phyloP scores from a whole-genome alignment of 257 asterid species.

The Petrea volubilis region DNA sequence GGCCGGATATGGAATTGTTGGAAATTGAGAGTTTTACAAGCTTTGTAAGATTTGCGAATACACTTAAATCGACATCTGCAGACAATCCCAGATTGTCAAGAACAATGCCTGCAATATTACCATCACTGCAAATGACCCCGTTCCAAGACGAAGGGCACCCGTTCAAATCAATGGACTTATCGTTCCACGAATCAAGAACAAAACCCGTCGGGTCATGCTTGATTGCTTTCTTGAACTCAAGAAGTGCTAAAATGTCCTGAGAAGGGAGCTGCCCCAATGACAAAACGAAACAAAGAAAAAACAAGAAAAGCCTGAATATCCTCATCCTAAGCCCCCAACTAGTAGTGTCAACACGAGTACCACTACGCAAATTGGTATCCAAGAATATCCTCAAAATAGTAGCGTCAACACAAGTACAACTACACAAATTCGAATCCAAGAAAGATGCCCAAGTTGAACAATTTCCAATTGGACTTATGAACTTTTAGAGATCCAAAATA shows the following conservation, averaged over 20 bases:
- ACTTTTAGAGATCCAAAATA: slow-evolving; percentile 41
- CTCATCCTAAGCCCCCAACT: slow-evolving; percentile 47
- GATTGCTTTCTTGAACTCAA: slow-evolving; percentile 93
- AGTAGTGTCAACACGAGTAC: background rate
- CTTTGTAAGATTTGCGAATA: slow-evolving; percentile 77
- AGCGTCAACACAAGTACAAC: slow-evolving; percentile 9
- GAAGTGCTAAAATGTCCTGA: slow-evolving; percentile 76
- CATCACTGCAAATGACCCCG: slow-evolving; percentile 91
- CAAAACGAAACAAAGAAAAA: slow-evolving; percentile 47
- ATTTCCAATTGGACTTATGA: background rate
- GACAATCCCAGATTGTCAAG: slow-evolving; percentile 73
- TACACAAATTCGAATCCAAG: background rate
- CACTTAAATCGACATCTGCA: slow-evolving; percentile 75
- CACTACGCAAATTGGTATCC: slow-evolving; percentile 18
- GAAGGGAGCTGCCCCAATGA: slow-evolving; percentile 88
- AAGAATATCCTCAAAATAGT: slow-evolving; percentile 17
- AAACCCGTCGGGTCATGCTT: slow-evolving; percentile 90
- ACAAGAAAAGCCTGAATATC: slow-evolving; percentile 50
- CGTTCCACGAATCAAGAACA: slow-evolving; percentile 90
- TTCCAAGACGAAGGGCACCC: slow-evolving; percentile 99
- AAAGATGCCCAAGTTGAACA: background rate
- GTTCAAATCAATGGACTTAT: slow-evolving; percentile 90
- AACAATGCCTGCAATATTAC: slow-evolving; percentile 84
- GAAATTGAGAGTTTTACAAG: slow-evolving; percentile 89
- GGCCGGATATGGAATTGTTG: slow-evolving; percentile 79